These are phyloP conservation scores for Fusarium cicatricum DNA, from an alignment of 2,329 filamentous ascomycete species.

Conservation along the genomic window DNA sequence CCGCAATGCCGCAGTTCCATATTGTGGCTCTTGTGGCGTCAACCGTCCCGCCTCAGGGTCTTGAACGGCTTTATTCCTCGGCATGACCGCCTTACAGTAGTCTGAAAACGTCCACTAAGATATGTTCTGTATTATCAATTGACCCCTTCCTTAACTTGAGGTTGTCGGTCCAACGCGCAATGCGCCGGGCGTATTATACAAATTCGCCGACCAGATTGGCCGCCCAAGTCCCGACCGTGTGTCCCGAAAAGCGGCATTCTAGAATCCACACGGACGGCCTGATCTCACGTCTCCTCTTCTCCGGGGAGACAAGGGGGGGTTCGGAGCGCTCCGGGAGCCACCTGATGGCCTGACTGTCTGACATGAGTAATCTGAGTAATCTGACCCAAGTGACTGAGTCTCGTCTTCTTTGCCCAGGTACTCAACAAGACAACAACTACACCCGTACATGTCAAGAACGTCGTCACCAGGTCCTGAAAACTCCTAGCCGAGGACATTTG, in stretches of 20 bases:
- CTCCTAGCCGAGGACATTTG: neutral
- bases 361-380: slow-evolving; percentile 6
- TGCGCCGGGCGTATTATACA: too few species aligned
- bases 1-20: neutral
- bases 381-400: too few species aligned
- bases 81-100: slow-evolving; percentile 6
- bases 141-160: neutral
- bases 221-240: neutral
- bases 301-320: neutral
- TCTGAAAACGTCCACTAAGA: neutral
- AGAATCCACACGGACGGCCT: slow-evolving; percentile 1
- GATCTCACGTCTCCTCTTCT: neutral
- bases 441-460: neutral
- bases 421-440: neutral
- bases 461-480: neutral
- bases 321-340: slow-evolving; percentile 25
- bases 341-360: slow-evolving; percentile 25
- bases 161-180: neutral
- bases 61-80: slow-evolving; percentile 10
- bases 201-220: slow-evolving; percentile 8
- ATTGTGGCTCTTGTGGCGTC: slow-evolving; percentile 1
- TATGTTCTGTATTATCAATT: neutral
- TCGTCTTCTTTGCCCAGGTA: neutral
- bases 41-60: neutral
- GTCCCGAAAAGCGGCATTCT: neutral